These are phyloP conservation scores for Adansonia gregorii DNA, from an alignment of 441 rosid species.

Conservation along the genomic window DNA sequence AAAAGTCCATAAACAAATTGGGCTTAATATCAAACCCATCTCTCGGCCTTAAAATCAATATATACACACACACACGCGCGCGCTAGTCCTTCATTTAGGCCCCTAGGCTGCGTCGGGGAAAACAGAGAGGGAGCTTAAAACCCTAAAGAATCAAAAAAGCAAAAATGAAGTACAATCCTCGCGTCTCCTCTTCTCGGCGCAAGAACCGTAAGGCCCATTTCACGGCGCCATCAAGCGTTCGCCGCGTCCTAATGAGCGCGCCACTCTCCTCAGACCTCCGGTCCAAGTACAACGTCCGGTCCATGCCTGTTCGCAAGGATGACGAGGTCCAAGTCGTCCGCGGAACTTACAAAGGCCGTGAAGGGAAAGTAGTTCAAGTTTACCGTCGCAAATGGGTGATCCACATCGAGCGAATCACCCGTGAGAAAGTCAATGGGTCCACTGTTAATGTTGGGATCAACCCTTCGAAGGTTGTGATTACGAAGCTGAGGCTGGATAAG, in stretches of 20 bases:
- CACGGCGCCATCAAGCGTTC: slow-evolving; percentile 58
- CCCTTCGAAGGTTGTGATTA: slow-evolving; percentile 60
- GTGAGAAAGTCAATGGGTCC: slow-evolving; percentile 67
- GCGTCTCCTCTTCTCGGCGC: slow-evolving; percentile 36
- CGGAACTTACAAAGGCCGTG: slow-evolving; percentile 54
- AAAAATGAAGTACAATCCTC: slow-evolving; percentile 59
- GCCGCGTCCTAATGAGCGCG: slow-evolving; percentile 60
- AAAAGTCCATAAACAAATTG: not conserved
- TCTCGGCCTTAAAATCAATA: too few relatives aligned
- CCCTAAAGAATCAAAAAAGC: slow-evolving; percentile 44
- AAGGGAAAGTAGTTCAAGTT: slow-evolving; percentile 40
- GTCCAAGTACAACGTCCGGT: slow-evolving; percentile 57
- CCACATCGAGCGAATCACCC: slow-evolving; percentile 66
- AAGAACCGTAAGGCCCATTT: slow-evolving; percentile 69
- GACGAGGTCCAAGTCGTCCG: slow-evolving; percentile 66
- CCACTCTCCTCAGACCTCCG: slow-evolving; percentile 59
- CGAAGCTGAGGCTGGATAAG: slow-evolving; percentile 65
- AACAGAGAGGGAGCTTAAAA: not conserved
- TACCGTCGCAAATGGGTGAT: slow-evolving; percentile 70
- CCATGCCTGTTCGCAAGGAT: slow-evolving; percentile 65
- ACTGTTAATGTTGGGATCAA: slow-evolving; percentile 65
- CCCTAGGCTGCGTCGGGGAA: not conserved
- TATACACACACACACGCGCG: too few relatives aligned
- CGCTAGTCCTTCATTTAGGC: too few relatives aligned
- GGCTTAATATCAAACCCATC: not conserved